These are phyloP conservation scores for Diaporthe vexans DNA, from an alignment of 2,329 filamentous ascomycete species.

Conservation along the genomic window DNA sequence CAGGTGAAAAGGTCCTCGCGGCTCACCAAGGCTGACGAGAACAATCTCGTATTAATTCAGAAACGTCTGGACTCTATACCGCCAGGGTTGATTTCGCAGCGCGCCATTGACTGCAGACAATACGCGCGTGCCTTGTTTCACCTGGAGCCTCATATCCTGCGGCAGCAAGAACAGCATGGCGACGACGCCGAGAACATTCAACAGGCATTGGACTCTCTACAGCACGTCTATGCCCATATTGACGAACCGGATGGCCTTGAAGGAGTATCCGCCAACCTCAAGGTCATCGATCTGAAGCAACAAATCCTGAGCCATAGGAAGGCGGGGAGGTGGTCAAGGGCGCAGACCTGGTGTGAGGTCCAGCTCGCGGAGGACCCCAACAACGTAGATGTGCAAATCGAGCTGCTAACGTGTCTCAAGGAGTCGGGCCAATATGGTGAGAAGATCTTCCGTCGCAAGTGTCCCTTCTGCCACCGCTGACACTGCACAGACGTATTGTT, in stretches of 20 bases:
- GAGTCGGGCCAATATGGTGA: conserved; percentile 95
- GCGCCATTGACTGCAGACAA: conserved; percentile 94
- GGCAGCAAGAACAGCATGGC: conserved; percentile 65
- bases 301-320: conserved; percentile 94
- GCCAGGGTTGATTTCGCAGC: conserved; percentile 79
- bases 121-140: conserved; percentile 94
- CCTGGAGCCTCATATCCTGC: conserved; percentile 84
- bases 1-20: conserved; percentile 75
- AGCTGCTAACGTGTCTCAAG: conserved; percentile 88
- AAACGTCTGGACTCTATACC: conserved; percentile 75
- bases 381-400: conserved; percentile 82
- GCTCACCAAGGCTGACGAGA: conserved; percentile 59
- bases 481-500: conserved; percentile 79
- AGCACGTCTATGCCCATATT: conserved; percentile 96
- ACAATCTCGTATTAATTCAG: conserved; percentile 64
- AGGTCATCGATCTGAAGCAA: conserved; percentile 90
- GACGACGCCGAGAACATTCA: conserved; percentile 68
- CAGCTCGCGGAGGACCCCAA: conserved; percentile 84
- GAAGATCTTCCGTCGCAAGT: conserved; percentile 44
- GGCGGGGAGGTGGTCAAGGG: conserved; percentile 92
- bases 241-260: conserved; percentile 98
- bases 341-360: conserved; percentile 98
- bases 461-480: neutral
- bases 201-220: conserved; percentile 81
- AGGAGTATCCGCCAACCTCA: conserved; percentile 89